Evolutionary conservation across 1,284 basidiomycete genomes (phyloP), one percentile per base, ranked within the genome.

Genomic region (Pyrrhoderma noxium): DNA sequence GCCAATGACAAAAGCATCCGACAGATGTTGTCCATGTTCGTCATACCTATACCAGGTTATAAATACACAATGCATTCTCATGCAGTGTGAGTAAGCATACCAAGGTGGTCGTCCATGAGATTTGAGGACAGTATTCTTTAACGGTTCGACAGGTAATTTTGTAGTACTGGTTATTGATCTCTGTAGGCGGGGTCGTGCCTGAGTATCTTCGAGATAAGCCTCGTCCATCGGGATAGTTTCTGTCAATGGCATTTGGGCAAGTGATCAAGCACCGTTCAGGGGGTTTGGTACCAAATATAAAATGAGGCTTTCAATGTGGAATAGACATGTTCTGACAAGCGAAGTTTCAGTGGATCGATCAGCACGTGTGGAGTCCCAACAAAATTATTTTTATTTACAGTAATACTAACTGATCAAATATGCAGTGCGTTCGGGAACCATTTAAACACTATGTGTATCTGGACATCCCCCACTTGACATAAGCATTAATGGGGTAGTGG

Each of bases 1-100:
- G 8, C 89, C 94, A 52, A 98, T 86, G 23, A 97, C 91, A 65
- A 96, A 98, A 8, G 91, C 91, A 61, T 83, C 79, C 39, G 72
- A 74, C 9, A 81, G 74, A 16, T 79, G 75, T 45, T 75, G 68
- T 2, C 89, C 89, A 57, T 89, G 79, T 64, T 82, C 77, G 23
- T 76, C 77, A 62, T 90, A 90, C 86, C 86, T 89, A 59, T 38
- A 41, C 18, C 14, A 34, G 55, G 35, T 35, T 21, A 31, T 54
- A 39, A 49, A 47, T 31, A 37, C 25, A 42, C 36, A 18, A 23
- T 9, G 27, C 16, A n/a, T 35, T 13, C 13, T n/a, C 31, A 35
- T 18, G 7, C 14, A 16, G n/a, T 7, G n/a, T n/a, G n/a, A n/a
- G n/a, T 44, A 27, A 46, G 62, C 65, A 65, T 72, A 79, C 93